A percentile compares a stretch with the other conserved stretches of the same genome.
phyloP scores from a whole-genome alignment of 1,284 basidiomycete species.

The Rhodotorula glutinis region DNA sequence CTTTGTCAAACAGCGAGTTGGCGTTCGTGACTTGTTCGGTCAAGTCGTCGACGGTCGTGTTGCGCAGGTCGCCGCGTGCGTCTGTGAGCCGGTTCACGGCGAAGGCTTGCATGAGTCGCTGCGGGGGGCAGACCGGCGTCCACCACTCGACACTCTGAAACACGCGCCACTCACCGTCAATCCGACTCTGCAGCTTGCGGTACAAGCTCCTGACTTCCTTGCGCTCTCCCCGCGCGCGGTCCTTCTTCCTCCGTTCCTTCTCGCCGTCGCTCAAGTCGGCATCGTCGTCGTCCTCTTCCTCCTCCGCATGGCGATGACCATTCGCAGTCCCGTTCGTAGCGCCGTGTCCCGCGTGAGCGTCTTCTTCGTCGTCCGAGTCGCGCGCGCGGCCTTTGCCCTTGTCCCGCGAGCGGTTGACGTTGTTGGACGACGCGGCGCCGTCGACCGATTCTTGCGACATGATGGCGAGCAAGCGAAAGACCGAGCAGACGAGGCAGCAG shows the following conservation, averaged over 20 bases:
- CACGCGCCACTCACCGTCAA: constrained; percentile 22
- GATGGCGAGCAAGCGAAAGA: too few relatives aligned
- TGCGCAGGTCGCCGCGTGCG: constrained; percentile 31
- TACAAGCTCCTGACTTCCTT: constrained; percentile 21
- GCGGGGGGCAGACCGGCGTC: too few relatives aligned
- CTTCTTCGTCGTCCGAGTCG: constrained; percentile 16
- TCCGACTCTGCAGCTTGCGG: constrained; percentile 10
- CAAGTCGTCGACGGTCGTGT: constrained; percentile 31
- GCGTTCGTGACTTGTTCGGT: constrained; percentile 15
- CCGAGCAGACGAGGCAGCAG: too few relatives aligned
- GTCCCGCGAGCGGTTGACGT: neutral
- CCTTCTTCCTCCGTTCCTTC: constrained; percentile 4
- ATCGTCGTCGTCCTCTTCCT: constrained; percentile 15
- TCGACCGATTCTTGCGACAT: too few relatives aligned
- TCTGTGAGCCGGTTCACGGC: constrained; percentile 7
- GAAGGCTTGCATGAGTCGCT: neutral
- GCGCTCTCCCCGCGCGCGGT: constrained; percentile 3
- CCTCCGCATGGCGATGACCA: neutral
- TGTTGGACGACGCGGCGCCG: neutral
- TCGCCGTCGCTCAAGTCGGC: constrained; percentile 11
- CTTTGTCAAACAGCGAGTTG: constrained; percentile 37
- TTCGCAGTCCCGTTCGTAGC: neutral
- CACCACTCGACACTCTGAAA: neutral
- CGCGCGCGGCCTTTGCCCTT: constrained; percentile 17
- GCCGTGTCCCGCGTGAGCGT: neutral